phyloP scores from a whole-genome alignment of 1,139 yeast genomes.

The Candida sp. region DNA sequence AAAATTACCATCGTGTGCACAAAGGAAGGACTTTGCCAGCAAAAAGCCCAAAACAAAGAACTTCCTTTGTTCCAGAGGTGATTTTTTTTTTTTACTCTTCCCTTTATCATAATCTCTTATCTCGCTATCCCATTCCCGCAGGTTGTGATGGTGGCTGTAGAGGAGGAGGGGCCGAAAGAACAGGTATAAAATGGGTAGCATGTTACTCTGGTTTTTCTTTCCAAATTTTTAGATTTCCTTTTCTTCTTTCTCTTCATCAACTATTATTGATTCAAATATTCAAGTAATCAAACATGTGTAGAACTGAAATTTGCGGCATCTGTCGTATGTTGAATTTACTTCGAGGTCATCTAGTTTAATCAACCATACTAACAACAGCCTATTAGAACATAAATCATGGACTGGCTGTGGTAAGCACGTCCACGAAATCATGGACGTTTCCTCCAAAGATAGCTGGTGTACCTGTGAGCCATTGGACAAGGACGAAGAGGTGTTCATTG shows the following conservation, averaged over 20 bases:
- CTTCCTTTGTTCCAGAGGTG: background rate
- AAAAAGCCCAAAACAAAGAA: background rate
- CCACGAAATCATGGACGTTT: slow-evolving; percentile 33
- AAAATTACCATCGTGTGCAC: background rate
- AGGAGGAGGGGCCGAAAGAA: background rate
- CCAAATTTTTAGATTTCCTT: background rate
- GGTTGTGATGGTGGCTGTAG: background rate
- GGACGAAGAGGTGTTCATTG: slow-evolving; percentile 17
- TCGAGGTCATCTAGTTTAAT: background rate
- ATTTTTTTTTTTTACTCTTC: background rate
- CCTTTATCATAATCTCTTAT: slow-evolving; percentile 1
- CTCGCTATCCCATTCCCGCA: background rate
- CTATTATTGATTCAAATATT: background rate
- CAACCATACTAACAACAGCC: slow-evolving; percentile 3
- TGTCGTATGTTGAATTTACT: slow-evolving; percentile 22
- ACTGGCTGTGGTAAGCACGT: slow-evolving; percentile 41
- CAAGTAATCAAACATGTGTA: slow-evolving; percentile 28
- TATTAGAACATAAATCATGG: slow-evolving; percentile 34
- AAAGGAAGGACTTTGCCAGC: background rate
- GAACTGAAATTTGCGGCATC: slow-evolving; percentile 38
- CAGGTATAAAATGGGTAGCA: background rate
- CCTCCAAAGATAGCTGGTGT: slow-evolving; percentile 43
- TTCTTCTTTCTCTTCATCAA: background rate
- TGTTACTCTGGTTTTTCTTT: background rate
- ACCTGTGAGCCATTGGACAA: slow-evolving; percentile 32